Base-by-base conservation (phyloP, 495 filamentous ascomycete genomes). In the Penicillium canariense region DNA sequence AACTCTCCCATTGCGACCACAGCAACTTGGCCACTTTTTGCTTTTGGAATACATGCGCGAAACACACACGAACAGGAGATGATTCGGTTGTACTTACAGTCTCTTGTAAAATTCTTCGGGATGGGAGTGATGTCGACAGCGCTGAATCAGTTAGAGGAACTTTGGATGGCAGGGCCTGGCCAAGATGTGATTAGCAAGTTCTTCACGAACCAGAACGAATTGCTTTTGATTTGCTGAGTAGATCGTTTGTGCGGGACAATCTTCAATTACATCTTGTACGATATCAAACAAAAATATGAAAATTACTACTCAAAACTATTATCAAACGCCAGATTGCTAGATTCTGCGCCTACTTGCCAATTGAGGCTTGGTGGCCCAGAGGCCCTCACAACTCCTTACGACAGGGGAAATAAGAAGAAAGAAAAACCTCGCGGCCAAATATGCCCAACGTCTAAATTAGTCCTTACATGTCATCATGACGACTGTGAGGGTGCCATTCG, bases 91-190 rank as follows among this genome's bases (percentile, higher is more conserved):
- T 60, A 60, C 14, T 26, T 60, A 17, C 46, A 48, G 4, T 48
- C 36, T 7, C 14, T 56, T 3, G 15, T 60, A 18, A 25, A 23
- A 27, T 32, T 49, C 11, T 60, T 60, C 20, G 52, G 58, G 15
- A 60, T 60, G 58, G 58, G 58, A 7, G 49, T 60, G 17, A 60
- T 60, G 58, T 46, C 49, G 28, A 56, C 58, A 1, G 53, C 58
- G 9, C 43, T 60, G 15, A 44, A 17, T n/a, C 58, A 56, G 17
- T 38, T 60, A 26, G 52, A 60, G 22, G 38, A 56, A 22, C 22
- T 49, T 9, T 60, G 58, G 58, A 31, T 36, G 20, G 27, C 22
- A n/a, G 48, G 46, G 9, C 22, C 44, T 31, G 30, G 38, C 3
- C 35, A 31, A 18, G 40, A 51, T 28, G 36, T 49, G 17, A 28